Evolutionary conservation across 345 rosid species (phyloP).

Genomic region (Eucalyptus regnans): DNA sequence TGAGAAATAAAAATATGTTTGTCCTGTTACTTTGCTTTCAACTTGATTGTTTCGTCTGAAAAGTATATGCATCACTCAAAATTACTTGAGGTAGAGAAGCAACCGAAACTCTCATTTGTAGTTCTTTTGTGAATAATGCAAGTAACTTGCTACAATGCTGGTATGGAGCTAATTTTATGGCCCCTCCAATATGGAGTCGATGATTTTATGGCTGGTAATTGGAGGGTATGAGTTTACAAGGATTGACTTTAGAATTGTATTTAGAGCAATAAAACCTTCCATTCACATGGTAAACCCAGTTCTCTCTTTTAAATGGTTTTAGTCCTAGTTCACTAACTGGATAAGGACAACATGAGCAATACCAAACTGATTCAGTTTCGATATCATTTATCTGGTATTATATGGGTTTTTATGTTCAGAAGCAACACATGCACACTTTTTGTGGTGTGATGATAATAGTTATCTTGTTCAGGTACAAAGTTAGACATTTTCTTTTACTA

Average conservation of each 20-base stretch:
- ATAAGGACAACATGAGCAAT: not conserved
- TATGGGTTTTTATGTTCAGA: not conserved
- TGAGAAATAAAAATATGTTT: not conserved
- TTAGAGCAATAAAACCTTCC: not conserved
- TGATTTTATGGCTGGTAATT: not conserved
- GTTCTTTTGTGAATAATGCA: not conserved
- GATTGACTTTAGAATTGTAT: not conserved
- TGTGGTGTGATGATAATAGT: not conserved
- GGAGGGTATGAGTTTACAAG: not conserved
- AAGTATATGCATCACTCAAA: not conserved
- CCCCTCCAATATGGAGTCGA: not conserved
- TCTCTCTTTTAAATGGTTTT: not conserved
- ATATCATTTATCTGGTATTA: not conserved
- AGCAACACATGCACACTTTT: not conserved
- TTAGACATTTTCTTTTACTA: not conserved
- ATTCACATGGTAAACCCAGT: not conserved
- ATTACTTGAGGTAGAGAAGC: not conserved
- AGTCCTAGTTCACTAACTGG: not conserved
- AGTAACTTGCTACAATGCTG: not conserved
- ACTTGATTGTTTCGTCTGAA: not conserved
- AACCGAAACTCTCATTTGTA: not conserved
- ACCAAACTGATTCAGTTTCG: not conserved
- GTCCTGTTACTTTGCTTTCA: not conserved
- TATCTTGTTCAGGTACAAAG: not conserved
- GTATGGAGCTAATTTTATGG: not conserved